Conservation (phyloP, 176 grass and related monocot species). For the Sorghum bicolor region DNA sequence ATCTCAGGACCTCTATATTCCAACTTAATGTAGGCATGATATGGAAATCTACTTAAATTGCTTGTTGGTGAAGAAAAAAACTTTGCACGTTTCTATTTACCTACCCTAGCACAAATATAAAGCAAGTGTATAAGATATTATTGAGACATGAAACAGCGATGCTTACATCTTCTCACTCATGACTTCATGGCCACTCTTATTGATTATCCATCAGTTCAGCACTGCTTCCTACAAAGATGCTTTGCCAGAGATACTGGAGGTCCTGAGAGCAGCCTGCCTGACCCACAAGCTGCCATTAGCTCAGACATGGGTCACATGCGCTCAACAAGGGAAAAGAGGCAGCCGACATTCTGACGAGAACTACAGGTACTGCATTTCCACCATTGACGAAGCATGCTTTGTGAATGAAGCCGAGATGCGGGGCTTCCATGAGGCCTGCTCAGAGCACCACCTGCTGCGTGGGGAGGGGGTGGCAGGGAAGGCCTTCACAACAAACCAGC, state of each 20-base stretch:
- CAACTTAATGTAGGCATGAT: not conserved
- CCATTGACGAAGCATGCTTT: slow-evolving; percentile 65
- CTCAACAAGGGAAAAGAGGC: slow-evolving; percentile 83
- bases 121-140: slow-evolving; percentile 17
- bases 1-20: not conserved
- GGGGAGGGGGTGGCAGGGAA: slow-evolving; percentile 71
- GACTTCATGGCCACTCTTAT: slow-evolving; percentile 31
- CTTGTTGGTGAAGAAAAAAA: not conserved
- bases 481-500: slow-evolving; percentile 81
- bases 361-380: slow-evolving; percentile 72
- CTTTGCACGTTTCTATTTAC: not conserved
- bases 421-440: slow-evolving; percentile 80
- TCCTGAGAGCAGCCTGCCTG: slow-evolving; percentile 65
- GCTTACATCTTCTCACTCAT: slow-evolving; percentile 26
- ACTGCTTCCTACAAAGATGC: slow-evolving; percentile 77
- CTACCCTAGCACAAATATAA: not conserved
- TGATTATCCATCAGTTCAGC: slow-evolving; percentile 55
- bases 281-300: slow-evolving; percentile 81
- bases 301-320: slow-evolving; percentile 84
- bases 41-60: slow-evolving; percentile 1
- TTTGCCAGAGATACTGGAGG: slow-evolving; percentile 81
- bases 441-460: slow-evolving; percentile 80
- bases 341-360: slow-evolving; percentile 90
- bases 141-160: slow-evolving; percentile 17
- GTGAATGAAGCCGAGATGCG: slow-evolving; percentile 61